These are phyloP conservation scores for Juglanconis juglandina DNA, from an alignment of 2,329 filamentous ascomycete genomes.

Conservation along the genomic window DNA sequence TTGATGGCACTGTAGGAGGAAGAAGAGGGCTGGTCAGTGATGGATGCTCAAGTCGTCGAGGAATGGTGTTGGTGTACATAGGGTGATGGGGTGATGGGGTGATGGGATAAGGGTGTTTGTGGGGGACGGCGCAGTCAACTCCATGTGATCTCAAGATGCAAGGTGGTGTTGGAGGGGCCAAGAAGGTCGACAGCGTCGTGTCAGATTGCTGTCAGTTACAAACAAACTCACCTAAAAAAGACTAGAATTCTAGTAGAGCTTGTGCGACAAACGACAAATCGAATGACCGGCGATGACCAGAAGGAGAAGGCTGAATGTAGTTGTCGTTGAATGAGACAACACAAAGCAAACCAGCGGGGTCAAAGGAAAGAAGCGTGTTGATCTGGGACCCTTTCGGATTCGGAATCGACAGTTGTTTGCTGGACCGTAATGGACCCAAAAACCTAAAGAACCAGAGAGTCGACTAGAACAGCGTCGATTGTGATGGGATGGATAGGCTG, in stretches of 20 bases:
- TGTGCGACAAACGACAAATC: slow-evolving; percentile 2
- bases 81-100: background rate
- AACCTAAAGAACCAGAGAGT: slow-evolving; percentile 8
- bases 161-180: too few relatives aligned
- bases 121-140: too few relatives aligned
- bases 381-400: slow-evolving; percentile 11
- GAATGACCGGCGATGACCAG: slow-evolving; percentile 12
- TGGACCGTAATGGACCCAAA: slow-evolving; percentile 15
- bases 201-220: too few relatives aligned
- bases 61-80: slow-evolving; percentile 8
- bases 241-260: background rate
- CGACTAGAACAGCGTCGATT: background rate
- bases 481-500: slow-evolving; percentile 11
- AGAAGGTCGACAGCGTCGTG: too few relatives aligned
- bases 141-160: too few relatives aligned
- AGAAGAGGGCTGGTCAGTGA: slow-evolving; percentile 18
- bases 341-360: slow-evolving; percentile 20
- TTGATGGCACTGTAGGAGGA: slow-evolving; percentile 21
- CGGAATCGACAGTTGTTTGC: slow-evolving; percentile 1
- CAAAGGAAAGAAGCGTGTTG: slow-evolving; percentile 11
- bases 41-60: slow-evolving; percentile 2
- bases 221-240: slow-evolving; percentile 7
- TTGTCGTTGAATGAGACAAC: background rate
- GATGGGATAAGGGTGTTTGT: background rate
- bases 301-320: slow-evolving; percentile 5